Evolutionary conservation across 306 rosid genomes (phyloP), one percentile per base, ranked within the genome.

Genomic region (Castanospermum australe): DNA sequence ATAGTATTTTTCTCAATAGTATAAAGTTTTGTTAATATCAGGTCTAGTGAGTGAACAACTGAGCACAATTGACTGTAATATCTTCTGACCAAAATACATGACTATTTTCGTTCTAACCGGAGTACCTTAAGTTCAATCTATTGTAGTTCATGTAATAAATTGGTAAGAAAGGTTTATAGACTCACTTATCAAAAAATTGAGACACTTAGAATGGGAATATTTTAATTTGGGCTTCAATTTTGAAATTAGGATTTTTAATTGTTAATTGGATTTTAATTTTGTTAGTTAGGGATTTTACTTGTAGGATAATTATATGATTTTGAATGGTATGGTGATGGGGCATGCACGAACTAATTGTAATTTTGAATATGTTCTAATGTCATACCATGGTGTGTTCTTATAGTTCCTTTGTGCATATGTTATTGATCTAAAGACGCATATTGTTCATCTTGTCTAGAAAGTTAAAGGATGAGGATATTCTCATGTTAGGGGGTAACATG

Each of bases 61-160:
- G 63, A 75, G 45, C 5, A 18, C 45, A 3, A 47, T 20, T 66
- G 70, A 70, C 69, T 39, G 70, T 73, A 63, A 73, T 66, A n/a
- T 74, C 63, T 64, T 30, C 28, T 55, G 36, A 30, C 30, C 9
- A 39, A 25, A 63, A n/a, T 21, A 28, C 36, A n/a, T 72, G 65
- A 28, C 0, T 44, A 17, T 44, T 44, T 44, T 44, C 48, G 15
- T 42, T 42, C 3, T 9, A 0, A 1, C 5, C 50, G 12, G 30
- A 52, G 11, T 42, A 61, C 48, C 72, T 30, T 61, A 3, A 63
- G 36, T 75, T 61, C 36, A 50, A 64, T 24, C 15, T 6, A 39
- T 15, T 73, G 55, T 56, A 73, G 33, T 56, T 41, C 13, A 50
- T 64, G 15, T 48, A 6, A 48, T 47, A 33, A 20, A 45, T 76